Evolutionary conservation across 805 yeast species (phyloP).

Genomic region (Jamesozyma lodderae): DNA sequence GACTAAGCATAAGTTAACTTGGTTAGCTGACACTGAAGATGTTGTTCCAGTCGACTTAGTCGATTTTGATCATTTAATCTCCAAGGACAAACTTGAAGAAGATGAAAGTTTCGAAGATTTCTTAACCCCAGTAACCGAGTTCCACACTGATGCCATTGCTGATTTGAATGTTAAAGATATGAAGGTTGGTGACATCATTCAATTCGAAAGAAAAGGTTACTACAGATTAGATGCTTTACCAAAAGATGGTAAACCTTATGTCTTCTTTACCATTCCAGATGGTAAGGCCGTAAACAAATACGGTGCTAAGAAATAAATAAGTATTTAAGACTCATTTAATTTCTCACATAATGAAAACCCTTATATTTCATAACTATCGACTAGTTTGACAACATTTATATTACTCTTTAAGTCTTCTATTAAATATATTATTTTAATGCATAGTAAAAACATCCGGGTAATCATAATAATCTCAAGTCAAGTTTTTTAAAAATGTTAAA

Average conservation of each 20-base stretch:
- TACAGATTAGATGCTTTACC: slow-evolving; percentile 62
- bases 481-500: too few species aligned
- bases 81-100: slow-evolving; percentile 88
- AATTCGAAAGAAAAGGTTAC: slow-evolving; percentile 96
- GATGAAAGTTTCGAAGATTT: slow-evolving; percentile 89
- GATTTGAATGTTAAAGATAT: slow-evolving; percentile 69
- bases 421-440: too few species aligned
- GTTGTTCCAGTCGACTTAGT: slow-evolving; percentile 66
- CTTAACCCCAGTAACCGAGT: slow-evolving; percentile 80
- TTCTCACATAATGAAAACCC: too few species aligned
- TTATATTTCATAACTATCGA: neutral
- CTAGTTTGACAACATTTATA: neutral
- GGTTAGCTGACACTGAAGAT: slow-evolving; percentile 82
- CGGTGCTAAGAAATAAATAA: slow-evolving; percentile 52
- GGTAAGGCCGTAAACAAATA: slow-evolving; percentile 76
- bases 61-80: slow-evolving; percentile 89
- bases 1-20: slow-evolving; percentile 87
- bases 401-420: neutral
- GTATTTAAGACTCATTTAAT: neutral
- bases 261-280: slow-evolving; percentile 91
- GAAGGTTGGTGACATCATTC: slow-evolving; percentile 81
- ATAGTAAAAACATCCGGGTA: too few species aligned
- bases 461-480: too few species aligned
- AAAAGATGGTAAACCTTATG: slow-evolving; percentile 52
- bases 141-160: slow-evolving; percentile 67